Base-by-base conservation (phyloP, 2,329 filamentous ascomycete species). In the Stagonosporopsis vannaccii region DNA sequence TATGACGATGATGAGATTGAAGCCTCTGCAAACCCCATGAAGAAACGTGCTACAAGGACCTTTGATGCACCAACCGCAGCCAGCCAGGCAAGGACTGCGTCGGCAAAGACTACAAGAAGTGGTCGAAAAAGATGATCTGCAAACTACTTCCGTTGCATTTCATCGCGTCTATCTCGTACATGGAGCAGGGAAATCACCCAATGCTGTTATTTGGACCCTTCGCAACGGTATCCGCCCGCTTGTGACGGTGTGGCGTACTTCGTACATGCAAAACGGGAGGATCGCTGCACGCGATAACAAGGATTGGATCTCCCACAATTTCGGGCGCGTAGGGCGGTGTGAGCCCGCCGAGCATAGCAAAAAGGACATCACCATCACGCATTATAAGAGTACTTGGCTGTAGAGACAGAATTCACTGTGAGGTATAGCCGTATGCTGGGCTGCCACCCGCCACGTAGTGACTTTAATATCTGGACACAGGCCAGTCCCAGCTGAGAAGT, bases 21-120 rank as follows among this genome's bases (percentile, higher is more conserved):
- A 13, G 43, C 51, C 8, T 47, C 59, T 22, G 46, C 57, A 9
- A 65, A 61, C 15, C 51, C 59, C 5, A 44, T 63, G 3, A 73
- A 74, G 56, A 75, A 73, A 63, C 66, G 71, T 28, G 60, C 60
- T 1, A 69, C 69, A 13, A 61, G 62, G 36, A 71, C 69, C 12
- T 77, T 70, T 44, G 71, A 74, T 17, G 71, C 74, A 15, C 70
- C 75, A 7, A 77, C 75, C 11, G 70, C 74, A 39, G 68, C 72
- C 48, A 76, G 73, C 48, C 70, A 73, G 46, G 71, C 69, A 19
- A 64, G 60, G 45, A 61, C 57, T 12, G 56, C 68, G 13, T 41
- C 64, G 7, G 28, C 65, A 0, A 67, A 61, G 32, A 42, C 63
- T 13, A 63, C 66, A 37, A 52, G 40, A 52, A 39, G 48, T 23